Conservation (phyloP, 2,329 filamentous ascomycete species). For the Xylariaceae sp. region DNA sequence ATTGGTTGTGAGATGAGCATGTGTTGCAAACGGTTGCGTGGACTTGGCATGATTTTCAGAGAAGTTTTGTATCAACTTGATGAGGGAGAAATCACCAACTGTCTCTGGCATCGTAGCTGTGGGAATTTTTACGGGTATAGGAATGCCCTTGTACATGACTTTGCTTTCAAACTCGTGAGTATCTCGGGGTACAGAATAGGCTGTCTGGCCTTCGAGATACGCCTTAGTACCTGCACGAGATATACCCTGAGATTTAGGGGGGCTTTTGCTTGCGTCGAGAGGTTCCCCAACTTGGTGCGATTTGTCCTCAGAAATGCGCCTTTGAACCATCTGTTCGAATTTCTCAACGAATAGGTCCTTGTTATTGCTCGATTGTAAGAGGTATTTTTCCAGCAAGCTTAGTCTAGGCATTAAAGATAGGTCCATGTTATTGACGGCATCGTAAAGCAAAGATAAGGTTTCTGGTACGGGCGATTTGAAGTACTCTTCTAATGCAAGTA, state of each 20-base stretch:
- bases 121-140: slow-evolving; percentile 93
- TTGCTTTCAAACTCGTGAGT: slow-evolving; percentile 97
- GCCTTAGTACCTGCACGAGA: slow-evolving; percentile 61
- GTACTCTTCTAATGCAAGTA: slow-evolving; percentile 92
- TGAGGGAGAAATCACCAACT: slow-evolving; percentile 93
- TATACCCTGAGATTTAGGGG: slow-evolving; percentile 45
- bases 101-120: slow-evolving; percentile 92
- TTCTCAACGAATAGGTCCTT: slow-evolving; percentile 98
- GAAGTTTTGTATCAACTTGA: slow-evolving; percentile 96
- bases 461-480: slow-evolving; percentile 88
- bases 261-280: slow-evolving; percentile 46
- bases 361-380: slow-evolving; percentile 85
- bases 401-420: slow-evolving; percentile 86
- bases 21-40: slow-evolving; percentile 78
- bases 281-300: slow-evolving; percentile 40
- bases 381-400: slow-evolving; percentile 75
- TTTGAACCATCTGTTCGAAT: slow-evolving; percentile 90
- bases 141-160: slow-evolving; percentile 93
- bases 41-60: slow-evolving; percentile 76
- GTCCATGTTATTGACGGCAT: slow-evolving; percentile 95
- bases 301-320: slow-evolving; percentile 66
- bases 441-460: slow-evolving; percentile 82
- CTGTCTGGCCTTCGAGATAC: slow-evolving; percentile 57
- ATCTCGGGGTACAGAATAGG: slow-evolving; percentile 79
- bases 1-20: slow-evolving; percentile 90